Evolutionary conservation across 192 early-diverging fungal species (phyloP).

Genomic region (Haplosporangium gracile): DNA sequence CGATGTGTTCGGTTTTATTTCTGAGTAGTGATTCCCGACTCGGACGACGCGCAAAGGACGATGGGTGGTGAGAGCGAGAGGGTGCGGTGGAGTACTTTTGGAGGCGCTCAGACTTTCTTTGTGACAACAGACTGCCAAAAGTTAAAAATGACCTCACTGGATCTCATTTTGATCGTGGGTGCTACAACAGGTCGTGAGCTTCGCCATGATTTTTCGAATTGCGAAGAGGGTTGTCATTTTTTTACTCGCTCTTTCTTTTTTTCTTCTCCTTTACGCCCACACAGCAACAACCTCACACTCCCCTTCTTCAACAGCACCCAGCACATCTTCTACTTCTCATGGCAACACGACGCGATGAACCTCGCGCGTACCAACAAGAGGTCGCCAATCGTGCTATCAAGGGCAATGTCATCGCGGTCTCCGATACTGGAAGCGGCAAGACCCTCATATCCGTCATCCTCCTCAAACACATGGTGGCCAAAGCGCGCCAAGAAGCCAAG

Average conservation of each 20-base stretch:
- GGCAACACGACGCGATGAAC: background rate
- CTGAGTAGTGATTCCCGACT: background rate
- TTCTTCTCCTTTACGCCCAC: background rate
- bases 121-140: background rate
- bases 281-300: too few relatives aligned
- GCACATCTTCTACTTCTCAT: background rate
- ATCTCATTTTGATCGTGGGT: background rate
- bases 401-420: slow-evolving; percentile 89
- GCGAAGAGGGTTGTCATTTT: background rate
- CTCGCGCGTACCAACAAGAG: slow-evolving; percentile 81
- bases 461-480: slow-evolving; percentile 75
- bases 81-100: background rate
- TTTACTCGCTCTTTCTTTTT: background rate
- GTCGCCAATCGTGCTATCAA: slow-evolving; percentile 75
- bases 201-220: background rate
- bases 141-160: background rate
- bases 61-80: background rate
- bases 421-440: slow-evolving; percentile 95
- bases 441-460: slow-evolving; percentile 90
- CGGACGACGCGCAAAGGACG: slow-evolving; percentile 1
- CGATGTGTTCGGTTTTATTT: slow-evolving; percentile 6
- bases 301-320: background rate
- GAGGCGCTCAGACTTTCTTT: background rate
- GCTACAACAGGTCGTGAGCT: background rate
- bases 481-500: slow-evolving; percentile 56